These are phyloP conservation scores for Coemansia sp. DNA, from an alignment of 192 early-diverging fungal genomes.

Conservation along the genomic window DNA sequence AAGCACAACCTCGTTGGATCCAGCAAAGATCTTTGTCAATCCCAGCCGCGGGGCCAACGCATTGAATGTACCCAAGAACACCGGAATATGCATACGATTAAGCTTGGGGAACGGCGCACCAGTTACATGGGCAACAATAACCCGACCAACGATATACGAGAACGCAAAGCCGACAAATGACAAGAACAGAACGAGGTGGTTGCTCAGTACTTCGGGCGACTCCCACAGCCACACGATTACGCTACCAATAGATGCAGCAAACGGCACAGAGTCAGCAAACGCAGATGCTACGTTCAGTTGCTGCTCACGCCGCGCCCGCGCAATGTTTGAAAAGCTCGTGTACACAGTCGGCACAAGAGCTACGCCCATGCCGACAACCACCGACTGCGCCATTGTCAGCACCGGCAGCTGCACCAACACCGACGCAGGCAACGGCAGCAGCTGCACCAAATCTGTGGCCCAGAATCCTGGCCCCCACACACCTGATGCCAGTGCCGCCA, in stretches of 20 bases:
- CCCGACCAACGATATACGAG: constrained; percentile 78
- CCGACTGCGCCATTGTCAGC: constrained; percentile 44
- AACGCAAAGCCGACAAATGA: constrained; percentile 71
- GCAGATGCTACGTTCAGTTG: constrained; percentile 57
- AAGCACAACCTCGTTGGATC: constrained; percentile 55
- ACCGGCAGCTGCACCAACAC: constrained; percentile 28
- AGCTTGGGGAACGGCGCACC: constrained; percentile 78
- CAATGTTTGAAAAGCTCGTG: constrained; percentile 63
- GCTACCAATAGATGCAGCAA: constrained; percentile 57
- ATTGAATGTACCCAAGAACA: constrained; percentile 63
- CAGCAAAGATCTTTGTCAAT: constrained; percentile 53
- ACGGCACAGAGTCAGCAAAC: constrained; percentile 67
- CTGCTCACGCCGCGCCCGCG: constrained; percentile 60
- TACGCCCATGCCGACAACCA: constrained; percentile 37
- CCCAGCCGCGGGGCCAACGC: constrained; percentile 58
- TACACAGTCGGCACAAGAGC: constrained; percentile 46
- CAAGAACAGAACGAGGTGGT: constrained; percentile 70
- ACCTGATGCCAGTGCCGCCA: constrained; percentile 65
- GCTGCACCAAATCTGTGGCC: constrained; percentile 23
- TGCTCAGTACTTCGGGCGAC: constrained; percentile 64
- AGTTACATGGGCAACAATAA: constrained; percentile 86
- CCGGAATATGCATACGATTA: constrained; percentile 64
- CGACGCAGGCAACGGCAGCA: constrained; percentile 37
- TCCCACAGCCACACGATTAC: constrained; percentile 63
- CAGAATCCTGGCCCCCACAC: constrained; percentile 58